Percentiles rank a stretch among this genome's conserved stretches.
phyloP scores from a whole-genome alignment of 495 filamentous ascomycete species.

The Lophiotrema nucula region DNA sequence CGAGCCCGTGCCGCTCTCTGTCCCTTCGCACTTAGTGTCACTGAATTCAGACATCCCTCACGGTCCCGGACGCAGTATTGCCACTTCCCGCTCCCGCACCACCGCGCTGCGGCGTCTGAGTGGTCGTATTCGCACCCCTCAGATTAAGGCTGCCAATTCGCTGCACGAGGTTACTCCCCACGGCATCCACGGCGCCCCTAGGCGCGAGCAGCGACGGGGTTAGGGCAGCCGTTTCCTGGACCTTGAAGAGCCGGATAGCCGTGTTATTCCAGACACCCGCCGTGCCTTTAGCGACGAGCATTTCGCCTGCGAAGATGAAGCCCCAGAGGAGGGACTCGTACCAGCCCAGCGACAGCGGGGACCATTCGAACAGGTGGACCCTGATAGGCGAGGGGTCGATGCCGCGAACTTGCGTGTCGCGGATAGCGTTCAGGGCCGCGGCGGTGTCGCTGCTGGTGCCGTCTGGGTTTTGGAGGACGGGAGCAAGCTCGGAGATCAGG shows the following conservation, averaged over 20 bases:
- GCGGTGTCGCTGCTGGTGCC: constrained; percentile 42
- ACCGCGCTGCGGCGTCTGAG: constrained; percentile 3
- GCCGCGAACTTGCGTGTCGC: constrained; percentile 47
- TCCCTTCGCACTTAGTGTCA: too few species aligned
- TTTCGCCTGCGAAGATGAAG: constrained; percentile 89
- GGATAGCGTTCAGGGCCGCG: constrained; percentile 33
- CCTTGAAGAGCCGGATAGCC: constrained; percentile 78
- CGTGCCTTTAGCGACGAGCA: constrained; percentile 81
- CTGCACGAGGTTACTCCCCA: constrained; percentile 87
- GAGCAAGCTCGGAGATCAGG: constrained; percentile 60
- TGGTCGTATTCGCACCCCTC: constrained; percentile 35
- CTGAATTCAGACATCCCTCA: constrained; percentile 35
- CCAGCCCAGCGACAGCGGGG: constrained; percentile 87
- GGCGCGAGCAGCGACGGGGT: constrained; percentile 81
- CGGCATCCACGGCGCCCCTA: constrained; percentile 90
- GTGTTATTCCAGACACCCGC: constrained; percentile 97
- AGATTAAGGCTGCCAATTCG: constrained; percentile 77
- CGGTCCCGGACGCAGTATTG: constrained; percentile 21
- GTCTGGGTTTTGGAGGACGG: constrained; percentile 49
- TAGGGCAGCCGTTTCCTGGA: constrained; percentile 77
- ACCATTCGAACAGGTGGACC: constrained; percentile 94
- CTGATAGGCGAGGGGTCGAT: constrained; percentile 75
- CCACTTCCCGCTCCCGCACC: constrained; percentile 6
- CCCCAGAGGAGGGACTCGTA: constrained; percentile 94
- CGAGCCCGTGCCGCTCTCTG: too few species aligned